Evolutionary conservation across 768 basidiomycete genomes (phyloP).

Genomic region (Tephrocybe sp.): DNA sequence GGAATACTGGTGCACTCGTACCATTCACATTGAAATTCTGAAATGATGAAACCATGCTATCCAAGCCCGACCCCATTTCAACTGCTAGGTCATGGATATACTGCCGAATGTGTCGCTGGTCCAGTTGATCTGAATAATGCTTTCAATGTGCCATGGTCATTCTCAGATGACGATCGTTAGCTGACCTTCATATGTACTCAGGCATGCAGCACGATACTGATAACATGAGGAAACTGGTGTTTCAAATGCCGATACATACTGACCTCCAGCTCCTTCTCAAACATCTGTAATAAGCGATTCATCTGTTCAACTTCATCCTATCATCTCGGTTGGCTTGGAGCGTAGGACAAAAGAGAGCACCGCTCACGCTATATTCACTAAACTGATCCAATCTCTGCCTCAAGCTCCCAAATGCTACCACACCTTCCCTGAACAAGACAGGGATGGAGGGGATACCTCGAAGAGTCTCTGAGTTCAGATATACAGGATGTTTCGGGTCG

Average conservation of each 20-base stretch:
- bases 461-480: neutral
- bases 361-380: neutral
- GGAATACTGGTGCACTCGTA: neutral
- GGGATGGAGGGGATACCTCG: neutral
- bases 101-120: neutral
- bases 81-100: neutral
- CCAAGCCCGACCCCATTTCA: neutral
- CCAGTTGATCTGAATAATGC: neutral
- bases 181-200: neutral
- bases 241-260: neutral
- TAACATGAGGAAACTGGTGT: neutral
- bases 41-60: neutral
- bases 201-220: neutral
- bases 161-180: neutral
- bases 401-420: neutral
- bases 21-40: neutral
- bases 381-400: neutral
- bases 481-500: neutral
- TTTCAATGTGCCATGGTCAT: neutral
- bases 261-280: neutral
- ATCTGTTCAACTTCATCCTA: neutral
- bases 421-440: neutral
- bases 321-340: neutral
- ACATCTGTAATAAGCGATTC: neutral
- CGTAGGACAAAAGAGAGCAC: neutral